Evolutionary conservation across 768 basidiomycete species (phyloP).

Genomic region (Kwoniella sp.): DNA sequence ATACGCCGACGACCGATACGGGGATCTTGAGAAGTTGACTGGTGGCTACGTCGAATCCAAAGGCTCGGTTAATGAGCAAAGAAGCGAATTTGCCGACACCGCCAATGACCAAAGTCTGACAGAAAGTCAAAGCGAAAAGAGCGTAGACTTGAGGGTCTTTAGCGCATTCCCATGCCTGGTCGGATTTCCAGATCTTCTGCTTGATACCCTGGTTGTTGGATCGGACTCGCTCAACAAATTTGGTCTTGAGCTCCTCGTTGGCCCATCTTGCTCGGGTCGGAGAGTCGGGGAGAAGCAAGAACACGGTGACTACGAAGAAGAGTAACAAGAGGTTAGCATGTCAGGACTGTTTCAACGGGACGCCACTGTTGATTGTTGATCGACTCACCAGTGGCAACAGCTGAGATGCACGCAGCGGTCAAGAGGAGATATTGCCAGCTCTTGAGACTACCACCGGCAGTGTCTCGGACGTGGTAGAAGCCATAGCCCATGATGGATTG

Average conservation of each 20-base stretch:
- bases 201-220: constrained; percentile 44
- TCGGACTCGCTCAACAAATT: constrained; percentile 41
- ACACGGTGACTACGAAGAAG: constrained; percentile 16
- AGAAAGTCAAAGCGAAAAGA: constrained; percentile 60
- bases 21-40: constrained; percentile 25
- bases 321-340: too few relatives aligned
- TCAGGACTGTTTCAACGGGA: too few relatives aligned
- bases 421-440: constrained; percentile 41
- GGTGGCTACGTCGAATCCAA: constrained; percentile 33
- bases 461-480: constrained; percentile 34
- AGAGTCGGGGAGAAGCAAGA: constrained; percentile 37
- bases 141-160: constrained; percentile 58
- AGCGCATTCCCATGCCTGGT: constrained; percentile 40
- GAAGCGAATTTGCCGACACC: constrained; percentile 39
- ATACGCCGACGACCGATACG: constrained; percentile 17
- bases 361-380: neutral
- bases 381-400: constrained; percentile 17
- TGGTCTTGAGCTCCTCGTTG: constrained; percentile 35
- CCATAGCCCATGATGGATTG: constrained; percentile 24
- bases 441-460: constrained; percentile 14
- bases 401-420: constrained; percentile 22
- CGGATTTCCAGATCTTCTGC: constrained; percentile 35
- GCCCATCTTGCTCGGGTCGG: constrained; percentile 34
- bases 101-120: constrained; percentile 53
- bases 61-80: constrained; percentile 34